Conservation (phyloP, 2,329 filamentous ascomycete species). For the Akanthomyces muscarius region DNA sequence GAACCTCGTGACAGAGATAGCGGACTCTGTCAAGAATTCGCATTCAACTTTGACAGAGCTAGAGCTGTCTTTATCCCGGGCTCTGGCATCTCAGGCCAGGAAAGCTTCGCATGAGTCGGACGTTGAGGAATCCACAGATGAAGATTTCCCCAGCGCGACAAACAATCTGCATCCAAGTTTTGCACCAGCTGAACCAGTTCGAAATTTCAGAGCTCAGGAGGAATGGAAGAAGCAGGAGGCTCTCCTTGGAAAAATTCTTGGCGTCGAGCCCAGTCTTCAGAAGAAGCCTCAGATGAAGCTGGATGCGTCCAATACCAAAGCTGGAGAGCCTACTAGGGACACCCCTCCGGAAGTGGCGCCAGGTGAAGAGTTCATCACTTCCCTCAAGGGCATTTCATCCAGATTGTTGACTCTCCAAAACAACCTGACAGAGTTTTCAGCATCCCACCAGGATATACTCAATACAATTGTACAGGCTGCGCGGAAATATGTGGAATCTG, state of each 20-base stretch:
- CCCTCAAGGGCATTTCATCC: slow-evolving; percentile 38
- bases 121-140: slow-evolving; percentile 48
- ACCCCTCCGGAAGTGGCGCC: slow-evolving; percentile 22
- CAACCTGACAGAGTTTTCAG: slow-evolving; percentile 32
- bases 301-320: slow-evolving; percentile 15
- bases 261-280: slow-evolving; percentile 39
- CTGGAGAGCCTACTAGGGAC: slow-evolving; percentile 18
- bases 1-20: slow-evolving; percentile 53
- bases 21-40: slow-evolving; percentile 51
- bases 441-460: slow-evolving; percentile 43
- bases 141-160: slow-evolving; percentile 49
- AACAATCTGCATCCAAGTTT: slow-evolving; percentile 28
- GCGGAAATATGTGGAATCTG: slow-evolving; percentile 44
- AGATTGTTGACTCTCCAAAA: slow-evolving; percentile 41
- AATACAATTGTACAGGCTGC: slow-evolving; percentile 49
- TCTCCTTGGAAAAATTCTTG: slow-evolving; percentile 50
- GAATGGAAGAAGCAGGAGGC: slow-evolving; percentile 53
- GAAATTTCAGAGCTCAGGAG: slow-evolving; percentile 46
- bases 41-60: slow-evolving; percentile 51
- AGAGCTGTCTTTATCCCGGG: slow-evolving; percentile 55
- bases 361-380: slow-evolving; percentile 28
- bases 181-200: slow-evolving; percentile 41
- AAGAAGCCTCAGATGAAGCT: slow-evolving; percentile 33
- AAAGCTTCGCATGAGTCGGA: slow-evolving; percentile 37
- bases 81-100: slow-evolving; percentile 41